Evolutionary conservation across 2,329 filamentous ascomycete genomes (phyloP), one percentile per base, ranked within the genome.

Genomic region (Neobulgaria alba): DNA sequence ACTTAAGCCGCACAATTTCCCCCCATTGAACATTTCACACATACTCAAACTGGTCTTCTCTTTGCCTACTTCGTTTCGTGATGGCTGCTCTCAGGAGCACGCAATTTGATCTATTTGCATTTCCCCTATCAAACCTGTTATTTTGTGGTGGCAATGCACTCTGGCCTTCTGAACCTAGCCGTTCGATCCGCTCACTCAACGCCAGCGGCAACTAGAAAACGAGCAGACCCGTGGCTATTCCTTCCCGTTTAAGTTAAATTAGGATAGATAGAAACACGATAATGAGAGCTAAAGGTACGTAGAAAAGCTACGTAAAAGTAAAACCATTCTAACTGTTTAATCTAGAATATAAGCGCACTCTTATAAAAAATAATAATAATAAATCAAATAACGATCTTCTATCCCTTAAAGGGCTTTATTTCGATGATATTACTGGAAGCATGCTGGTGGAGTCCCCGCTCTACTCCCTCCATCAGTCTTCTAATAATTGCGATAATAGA

Each of bases 401-500:
- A n/a, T n/a, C n/a, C n/a, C n/a, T n/a, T n/a, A n/a, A 48, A 29
- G 23, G 44, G 42, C 39, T 48, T 44, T 20, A 20, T 42, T 18
- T 48, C 40, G 29, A 21, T 40, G 35, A 17, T 44, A 43, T 48
- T 36, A 46, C 45, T 46, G 21, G 26, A 31, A 43, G 42, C 40
- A 40, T 33, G 29, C 38, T 34, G 39, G 35, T 44, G 36, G 40
- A 48, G 33, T 42, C 36, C 44, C 40, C 21, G 33, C 38, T 36
- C 38, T 21, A 46, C 46, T 38, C 32, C 40, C 37, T 45, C 32
- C 37, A 40, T 26, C 35, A 50, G 33, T 23, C 31, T 48, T 42
- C 41, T 31, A 29, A 43, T 30, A 45, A 39, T 38, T 33, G 46
- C 46, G 44, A 49, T 46, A 35, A 43, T 48, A 39, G 41, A 46